Evolutionary conservation across 2,329 filamentous ascomycete genomes (phyloP).

Genomic region (Phoma sp.): DNA sequence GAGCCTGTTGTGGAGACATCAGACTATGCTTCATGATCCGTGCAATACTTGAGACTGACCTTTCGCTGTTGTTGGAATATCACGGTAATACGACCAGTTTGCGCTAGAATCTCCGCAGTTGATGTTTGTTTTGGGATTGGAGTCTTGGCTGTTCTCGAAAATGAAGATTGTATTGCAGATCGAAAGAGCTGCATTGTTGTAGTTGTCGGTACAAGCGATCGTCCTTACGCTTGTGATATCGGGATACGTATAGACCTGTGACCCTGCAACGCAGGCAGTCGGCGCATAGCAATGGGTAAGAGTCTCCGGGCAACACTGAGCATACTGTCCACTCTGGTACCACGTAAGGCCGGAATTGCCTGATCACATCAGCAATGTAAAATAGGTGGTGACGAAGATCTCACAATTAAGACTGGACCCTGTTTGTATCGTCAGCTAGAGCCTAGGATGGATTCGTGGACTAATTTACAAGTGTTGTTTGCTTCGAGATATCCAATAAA

Average conservation of each 20-base stretch:
- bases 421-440: conserved; percentile 13
- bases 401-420: conserved; percentile 33
- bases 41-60: neutral
- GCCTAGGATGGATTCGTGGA: neutral
- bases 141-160: conserved; percentile 37
- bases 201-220: conserved; percentile 40
- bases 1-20: conserved; percentile 1
- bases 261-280: conserved; percentile 36
- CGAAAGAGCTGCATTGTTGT: conserved; percentile 23
- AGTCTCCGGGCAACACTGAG: conserved; percentile 39
- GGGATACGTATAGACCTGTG: conserved; percentile 36
- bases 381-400: neutral
- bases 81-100: conserved; percentile 39
- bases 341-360: conserved; percentile 34
- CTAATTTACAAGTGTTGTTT: conserved; percentile 32
- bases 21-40: neutral
- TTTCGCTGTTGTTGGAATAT: conserved; percentile 27
- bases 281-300: conserved; percentile 32
- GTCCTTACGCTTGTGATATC: conserved; percentile 27
- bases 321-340: conserved; percentile 39
- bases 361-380: neutral
- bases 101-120: conserved; percentile 32
- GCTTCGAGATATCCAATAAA: conserved; percentile 38
- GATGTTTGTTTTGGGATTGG: conserved; percentile 38
- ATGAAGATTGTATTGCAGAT: conserved; percentile 43